These are phyloP conservation scores for Backusella parvicylindrica DNA, from an alignment of 192 early-diverging fungal genomes.

Conservation along the genomic window DNA sequence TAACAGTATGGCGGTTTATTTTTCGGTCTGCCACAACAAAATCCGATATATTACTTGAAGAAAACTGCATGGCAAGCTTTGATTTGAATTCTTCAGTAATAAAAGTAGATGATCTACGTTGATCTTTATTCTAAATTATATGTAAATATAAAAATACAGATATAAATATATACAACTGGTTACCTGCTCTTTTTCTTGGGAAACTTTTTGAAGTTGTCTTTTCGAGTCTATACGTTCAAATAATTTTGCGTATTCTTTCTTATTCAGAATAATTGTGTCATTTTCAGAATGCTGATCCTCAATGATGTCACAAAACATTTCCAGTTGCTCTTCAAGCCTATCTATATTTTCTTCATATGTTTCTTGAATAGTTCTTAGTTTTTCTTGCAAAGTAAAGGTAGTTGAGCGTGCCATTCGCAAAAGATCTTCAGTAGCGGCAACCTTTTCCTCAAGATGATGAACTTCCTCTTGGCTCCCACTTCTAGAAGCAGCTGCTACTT, in stretches of 20 bases:
- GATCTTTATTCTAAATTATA: not conserved
- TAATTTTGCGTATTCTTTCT: conserved; percentile 13
- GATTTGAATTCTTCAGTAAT: conserved; percentile 29
- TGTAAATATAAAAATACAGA: not conserved
- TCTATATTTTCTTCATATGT: conserved; percentile 64
- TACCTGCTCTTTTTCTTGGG: not conserved
- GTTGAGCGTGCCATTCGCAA: conserved; percentile 72
- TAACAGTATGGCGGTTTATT: not conserved
- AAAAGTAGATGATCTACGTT: not conserved
- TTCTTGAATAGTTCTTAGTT: conserved; percentile 60
- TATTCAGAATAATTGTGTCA: not conserved
- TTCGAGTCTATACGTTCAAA: conserved; percentile 28
- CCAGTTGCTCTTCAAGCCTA: not conserved
- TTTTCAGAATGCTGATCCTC: conserved; percentile 39
- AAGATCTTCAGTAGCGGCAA: conserved; percentile 34
- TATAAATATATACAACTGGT: not conserved
- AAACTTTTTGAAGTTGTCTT: conserved; percentile 19
- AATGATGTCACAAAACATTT: conserved; percentile 16
- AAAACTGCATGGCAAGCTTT: conserved; percentile 29
- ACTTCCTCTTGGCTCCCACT: conserved; percentile 16
- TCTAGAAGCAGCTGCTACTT: not conserved
- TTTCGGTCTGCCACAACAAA: conserved; percentile 15
- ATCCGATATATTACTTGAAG: conserved; percentile 21
- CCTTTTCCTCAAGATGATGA: conserved; percentile 55
- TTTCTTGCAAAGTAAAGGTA: conserved; percentile 68